Conservation (phyloP, 2,329 filamentous ascomycete species). For the Trichocomaceae sp. region DNA sequence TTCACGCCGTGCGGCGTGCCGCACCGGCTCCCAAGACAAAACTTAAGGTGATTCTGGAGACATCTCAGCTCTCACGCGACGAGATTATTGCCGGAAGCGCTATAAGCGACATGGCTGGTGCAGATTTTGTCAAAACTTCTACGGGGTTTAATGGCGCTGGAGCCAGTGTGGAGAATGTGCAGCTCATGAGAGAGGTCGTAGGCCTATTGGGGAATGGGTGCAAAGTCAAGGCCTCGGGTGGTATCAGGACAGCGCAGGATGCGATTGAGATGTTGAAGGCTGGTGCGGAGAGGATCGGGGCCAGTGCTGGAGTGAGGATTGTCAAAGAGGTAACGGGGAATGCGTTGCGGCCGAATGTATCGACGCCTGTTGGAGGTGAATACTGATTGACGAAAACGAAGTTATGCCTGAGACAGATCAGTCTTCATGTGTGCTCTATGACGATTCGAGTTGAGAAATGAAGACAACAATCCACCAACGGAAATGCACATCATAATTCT, state of each 20-base stretch:
- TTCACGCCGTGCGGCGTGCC: slow-evolving; percentile 46
- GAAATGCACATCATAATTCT: not conserved
- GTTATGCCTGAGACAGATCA: not conserved
- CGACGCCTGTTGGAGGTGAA: slow-evolving; percentile 11
- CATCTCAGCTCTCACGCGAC: slow-evolving; percentile 43
- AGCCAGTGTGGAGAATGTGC: slow-evolving; percentile 47
- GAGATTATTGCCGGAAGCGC: slow-evolving; percentile 50
- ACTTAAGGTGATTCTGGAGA: slow-evolving; percentile 56
- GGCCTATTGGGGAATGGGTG: slow-evolving; percentile 37
- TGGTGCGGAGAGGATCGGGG: slow-evolving; percentile 52
- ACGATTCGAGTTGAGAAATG: not conserved
- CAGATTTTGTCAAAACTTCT: slow-evolving; percentile 56
- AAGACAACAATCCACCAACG: not conserved
- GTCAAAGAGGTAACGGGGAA: slow-evolving; percentile 37
- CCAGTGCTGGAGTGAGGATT: slow-evolving; percentile 51
- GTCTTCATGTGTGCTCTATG: not conserved
- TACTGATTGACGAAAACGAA: not conserved
- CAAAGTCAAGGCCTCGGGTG: slow-evolving; percentile 55
- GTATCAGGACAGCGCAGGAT: slow-evolving; percentile 46
- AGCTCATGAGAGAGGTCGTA: slow-evolving; percentile 48
- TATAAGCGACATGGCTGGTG: slow-evolving; percentile 47
- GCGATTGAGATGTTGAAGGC: slow-evolving; percentile 50
- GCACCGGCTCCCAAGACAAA: slow-evolving; percentile 34
- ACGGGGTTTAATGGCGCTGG: slow-evolving; percentile 54
- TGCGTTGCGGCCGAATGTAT: slow-evolving; percentile 10